phyloP scores from a whole-genome alignment of 1,284 basidiomycete species.

The Irpex sp. region DNA sequence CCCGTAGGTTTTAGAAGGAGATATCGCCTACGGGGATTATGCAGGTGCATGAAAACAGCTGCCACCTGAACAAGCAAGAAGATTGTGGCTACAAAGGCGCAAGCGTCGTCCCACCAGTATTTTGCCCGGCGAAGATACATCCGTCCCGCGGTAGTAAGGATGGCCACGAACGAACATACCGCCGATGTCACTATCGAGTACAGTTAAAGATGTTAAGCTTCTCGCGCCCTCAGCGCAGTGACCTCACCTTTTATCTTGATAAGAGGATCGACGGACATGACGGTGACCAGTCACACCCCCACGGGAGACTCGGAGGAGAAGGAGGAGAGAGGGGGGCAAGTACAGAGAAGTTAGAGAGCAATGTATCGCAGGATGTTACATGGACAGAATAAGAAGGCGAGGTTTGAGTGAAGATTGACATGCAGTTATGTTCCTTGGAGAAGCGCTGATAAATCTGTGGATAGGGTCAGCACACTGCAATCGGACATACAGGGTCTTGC shows the following conservation, averaged over 20 bases:
- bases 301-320: background rate
- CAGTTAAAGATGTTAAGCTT: background rate
- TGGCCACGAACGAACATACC: slow-evolving; percentile 31
- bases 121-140: slow-evolving; percentile 31
- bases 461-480: background rate
- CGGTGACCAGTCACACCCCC: background rate
- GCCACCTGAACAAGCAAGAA: slow-evolving; percentile 18
- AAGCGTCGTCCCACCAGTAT: slow-evolving; percentile 37
- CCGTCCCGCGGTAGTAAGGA: slow-evolving; percentile 31
- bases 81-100: slow-evolving; percentile 22
- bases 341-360: background rate
- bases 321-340: background rate
- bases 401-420: background rate
- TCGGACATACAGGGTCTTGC: background rate
- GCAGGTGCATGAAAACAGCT: slow-evolving; percentile 5
- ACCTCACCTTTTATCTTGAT: slow-evolving; percentile 29
- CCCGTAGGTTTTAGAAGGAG: background rate
- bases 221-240: background rate
- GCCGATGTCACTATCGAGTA: slow-evolving; percentile 29
- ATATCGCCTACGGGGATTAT: slow-evolving; percentile 7
- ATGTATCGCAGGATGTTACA: background rate
- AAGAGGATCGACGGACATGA: slow-evolving; percentile 13
- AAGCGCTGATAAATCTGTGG: background rate
- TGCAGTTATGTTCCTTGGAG: background rate
- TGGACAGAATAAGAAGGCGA: background rate